Evolutionary conservation across 2,329 filamentous ascomycete genomes (phyloP), one percentile per base, ranked within the genome.

Genomic region (Microsporum canis): DNA sequence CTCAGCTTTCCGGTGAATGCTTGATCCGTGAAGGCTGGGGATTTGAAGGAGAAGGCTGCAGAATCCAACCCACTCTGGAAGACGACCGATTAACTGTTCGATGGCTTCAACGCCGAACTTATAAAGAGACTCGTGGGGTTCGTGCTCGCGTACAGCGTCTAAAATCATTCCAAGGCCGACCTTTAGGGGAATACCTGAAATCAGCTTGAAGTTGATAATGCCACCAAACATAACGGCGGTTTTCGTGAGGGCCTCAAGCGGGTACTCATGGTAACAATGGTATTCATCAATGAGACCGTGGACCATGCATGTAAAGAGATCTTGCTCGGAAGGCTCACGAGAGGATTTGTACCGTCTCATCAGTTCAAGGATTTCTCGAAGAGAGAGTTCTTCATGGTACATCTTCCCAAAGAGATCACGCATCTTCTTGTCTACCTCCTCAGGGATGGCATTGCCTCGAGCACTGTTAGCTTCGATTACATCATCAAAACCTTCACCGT

Each of bases 231-330:
- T 82, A 7, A 99, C 91, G 3, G 94, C 92, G 0, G 94, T 99
- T 8, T 92, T 97, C 5, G 92, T 92, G 58, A 99, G 78, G 4
- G 94, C 94, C 70, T 96, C 92, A n/a, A 96, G 80, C 0, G 95
- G 95, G 72, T 99, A 99, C 69, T 95, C 91, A 45, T 88, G 84
- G 71, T 96, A 99, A 70, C 96, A 95, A 60, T 87, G 87, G 72
- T 96, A 99, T 76, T 99, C 94, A 68, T 99, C 94, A 68, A 99
- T 96, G 3, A 99, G 79, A 0, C 94, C 94, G 69, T 96, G 91
- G 39, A 99, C 95, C 91, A 99, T 99, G 76, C 92, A 96, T 12
- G 92, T 89, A 71, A 99, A 99, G 5, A 96, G 83, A 71, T 99
- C 94, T 72, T 97, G 94, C 63, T 96, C 90, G 14, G 87, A 78